A percentile compares a stretch with the other conserved stretches of the same genome.
Evolutionary conservation across 2,329 filamentous ascomycete species (phyloP).

Genomic region (Didymella pinodella): DNA sequence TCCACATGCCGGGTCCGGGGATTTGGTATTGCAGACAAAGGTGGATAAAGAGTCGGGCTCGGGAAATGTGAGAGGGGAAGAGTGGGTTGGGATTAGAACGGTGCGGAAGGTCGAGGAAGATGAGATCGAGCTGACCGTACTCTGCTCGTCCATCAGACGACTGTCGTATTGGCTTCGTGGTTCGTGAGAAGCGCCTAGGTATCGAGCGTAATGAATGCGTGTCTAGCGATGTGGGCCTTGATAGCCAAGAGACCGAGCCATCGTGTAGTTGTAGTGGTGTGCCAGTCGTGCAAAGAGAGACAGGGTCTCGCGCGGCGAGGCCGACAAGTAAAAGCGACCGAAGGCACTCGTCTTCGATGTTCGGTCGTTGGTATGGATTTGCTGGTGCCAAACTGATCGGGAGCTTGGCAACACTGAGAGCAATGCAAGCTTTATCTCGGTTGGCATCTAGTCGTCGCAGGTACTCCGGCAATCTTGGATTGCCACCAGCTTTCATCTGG

Average conservation of each 20-base stretch:
- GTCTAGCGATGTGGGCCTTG: constrained; percentile 40
- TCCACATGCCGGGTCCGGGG: constrained; percentile 36
- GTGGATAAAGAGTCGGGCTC: constrained; percentile 48
- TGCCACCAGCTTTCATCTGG: constrained; percentile 53
- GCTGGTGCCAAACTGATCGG: constrained; percentile 49
- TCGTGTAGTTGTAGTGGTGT: constrained; percentile 44
- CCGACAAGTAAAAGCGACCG: constrained; percentile 53
- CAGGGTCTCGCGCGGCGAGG: constrained; percentile 53
- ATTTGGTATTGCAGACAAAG: constrained; percentile 43
- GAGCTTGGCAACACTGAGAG: constrained; percentile 51
- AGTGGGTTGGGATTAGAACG: constrained; percentile 38
- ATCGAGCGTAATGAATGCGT: constrained; percentile 16
- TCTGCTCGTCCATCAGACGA: constrained; percentile 48
- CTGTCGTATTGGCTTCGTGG: constrained; percentile 32
- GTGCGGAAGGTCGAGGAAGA: constrained; percentile 49
- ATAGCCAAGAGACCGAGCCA: constrained; percentile 45
- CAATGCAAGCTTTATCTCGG: constrained; percentile 55
- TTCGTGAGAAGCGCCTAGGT: constrained; percentile 27
- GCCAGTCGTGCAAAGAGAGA: constrained; percentile 51
- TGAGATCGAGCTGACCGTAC: constrained; percentile 51
- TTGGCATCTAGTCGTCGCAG: constrained; percentile 53
- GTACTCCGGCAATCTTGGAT: constrained; percentile 52
- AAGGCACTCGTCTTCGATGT: constrained; percentile 52
- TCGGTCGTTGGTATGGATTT: constrained; percentile 40
- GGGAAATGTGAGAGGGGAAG: constrained; percentile 36